These are phyloP conservation scores for Tubosaeta sp. DNA, from an alignment of 768 basidiomycete genomes.

Conservation along the genomic window DNA sequence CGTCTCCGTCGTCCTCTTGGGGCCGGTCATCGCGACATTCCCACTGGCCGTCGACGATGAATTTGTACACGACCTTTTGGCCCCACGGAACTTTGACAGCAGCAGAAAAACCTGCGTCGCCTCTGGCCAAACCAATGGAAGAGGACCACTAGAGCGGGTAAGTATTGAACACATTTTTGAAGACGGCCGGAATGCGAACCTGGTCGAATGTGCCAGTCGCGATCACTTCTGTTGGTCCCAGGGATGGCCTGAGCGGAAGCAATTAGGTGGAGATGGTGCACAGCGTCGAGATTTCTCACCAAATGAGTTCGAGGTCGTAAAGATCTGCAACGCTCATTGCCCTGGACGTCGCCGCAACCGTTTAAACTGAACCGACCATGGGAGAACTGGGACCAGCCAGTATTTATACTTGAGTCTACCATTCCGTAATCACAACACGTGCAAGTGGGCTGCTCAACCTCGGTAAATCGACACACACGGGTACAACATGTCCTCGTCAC, in stretches of 20 bases:
- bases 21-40: constrained; percentile 47
- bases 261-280: background rate
- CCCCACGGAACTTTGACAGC: constrained; percentile 56
- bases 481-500: constrained; percentile 11
- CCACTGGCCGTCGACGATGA: constrained; percentile 75
- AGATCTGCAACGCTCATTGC: constrained; percentile 35
- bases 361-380: constrained; percentile 10
- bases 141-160: constrained; percentile 49
- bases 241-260: constrained; percentile 48
- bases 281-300: constrained; percentile 36
- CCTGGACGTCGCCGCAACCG: constrained; percentile 18
- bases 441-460: background rate
- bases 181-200: constrained; percentile 38
- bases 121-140: constrained; percentile 52
- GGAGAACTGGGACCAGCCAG: background rate
- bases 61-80: constrained; percentile 68
- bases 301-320: constrained; percentile 50
- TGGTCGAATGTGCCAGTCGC: constrained; percentile 78
- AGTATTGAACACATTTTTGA: background rate
- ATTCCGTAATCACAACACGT: constrained; percentile 25
- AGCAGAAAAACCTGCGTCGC: constrained; percentile 52
- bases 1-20: constrained; percentile 55
- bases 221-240: constrained; percentile 53
- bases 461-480: constrained; percentile 1
- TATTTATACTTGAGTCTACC: constrained; percentile 20